phyloP scores from a whole-genome alignment of 1,284 basidiomycete species.

The Tremellales sp. region DNA sequence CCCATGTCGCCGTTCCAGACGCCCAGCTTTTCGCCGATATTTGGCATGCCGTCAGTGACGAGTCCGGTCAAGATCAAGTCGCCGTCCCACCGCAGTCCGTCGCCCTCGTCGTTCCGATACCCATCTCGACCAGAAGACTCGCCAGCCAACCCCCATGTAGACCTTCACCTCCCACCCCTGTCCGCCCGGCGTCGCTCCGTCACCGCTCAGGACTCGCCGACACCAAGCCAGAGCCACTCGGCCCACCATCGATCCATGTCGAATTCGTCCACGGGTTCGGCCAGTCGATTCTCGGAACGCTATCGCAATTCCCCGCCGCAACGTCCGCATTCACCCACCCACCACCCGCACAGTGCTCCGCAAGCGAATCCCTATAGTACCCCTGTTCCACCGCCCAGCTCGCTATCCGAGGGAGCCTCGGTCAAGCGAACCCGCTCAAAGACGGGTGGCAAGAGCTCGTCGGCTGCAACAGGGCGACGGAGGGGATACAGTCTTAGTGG shows the following conservation, averaged over 20 bases:
- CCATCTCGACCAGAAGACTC: background rate
- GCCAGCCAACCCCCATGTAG: conserved; percentile 7
- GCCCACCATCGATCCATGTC: conserved; percentile 20
- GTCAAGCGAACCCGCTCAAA: background rate
- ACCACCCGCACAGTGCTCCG: no score
- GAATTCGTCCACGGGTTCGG: conserved; percentile 8
- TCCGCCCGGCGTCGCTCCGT: conserved; percentile 19
- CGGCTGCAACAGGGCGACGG: no score
- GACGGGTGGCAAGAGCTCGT: no score
- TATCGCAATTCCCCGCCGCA: conserved; percentile 1
- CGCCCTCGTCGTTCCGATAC: conserved; percentile 3
- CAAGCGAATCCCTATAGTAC: no score
- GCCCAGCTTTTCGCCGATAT: conserved; percentile 39
- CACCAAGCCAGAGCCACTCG: conserved; percentile 10
- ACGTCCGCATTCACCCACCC: no score
- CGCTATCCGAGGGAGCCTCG: no score
- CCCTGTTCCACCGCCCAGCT: no score
- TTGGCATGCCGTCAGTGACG: conserved; percentile 8
- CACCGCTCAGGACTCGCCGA: conserved; percentile 16
- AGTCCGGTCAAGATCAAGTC: conserved; percentile 16
- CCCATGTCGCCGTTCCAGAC: conserved; percentile 43
- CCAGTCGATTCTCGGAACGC: background rate
- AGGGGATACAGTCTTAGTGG: no score
- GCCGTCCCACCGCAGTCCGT: conserved; percentile 12
- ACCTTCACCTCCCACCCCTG: background rate